Evolutionary conservation across 2,329 filamentous ascomycete species (phyloP), one percentile per base, ranked within the genome.

Genomic region (Xylaria sp.): DNA sequence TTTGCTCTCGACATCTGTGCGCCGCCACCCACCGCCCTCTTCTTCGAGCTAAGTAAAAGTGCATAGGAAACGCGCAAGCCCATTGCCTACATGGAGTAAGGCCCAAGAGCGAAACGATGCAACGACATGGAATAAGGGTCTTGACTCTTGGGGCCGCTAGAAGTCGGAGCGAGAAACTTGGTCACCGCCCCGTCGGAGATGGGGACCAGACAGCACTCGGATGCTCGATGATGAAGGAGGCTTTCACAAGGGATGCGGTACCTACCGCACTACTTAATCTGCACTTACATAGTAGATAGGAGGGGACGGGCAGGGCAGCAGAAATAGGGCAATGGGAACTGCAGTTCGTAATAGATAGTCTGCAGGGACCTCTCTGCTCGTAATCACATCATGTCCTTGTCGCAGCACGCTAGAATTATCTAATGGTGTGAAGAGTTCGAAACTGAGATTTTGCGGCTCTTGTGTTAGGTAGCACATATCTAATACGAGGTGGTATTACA

Each of bases 401-500:
- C 9, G 21, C 19, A 48, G 42, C 34, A 39, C 88, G 59, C 48
- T 47, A 17, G n/a, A 47, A 47, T 47, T 47, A 19, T 39, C 8
- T 45, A 17, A 21, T 19, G 21, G 19, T 47, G 39, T 47, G 39
- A 42, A 53, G 58, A n/a, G 34, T 27, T 24, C 48, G n/a, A 32
- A 21, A 51, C 12, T 11, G 19, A 34, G 51, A 45, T 47, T 47
- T 47, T 47, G 42, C 42, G 42, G 42, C 42, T 47, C 42, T 47
- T 47, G 17, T 36, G 7, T 36, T 36, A 7, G 34, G 34, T 8
- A 36, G 34, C 6, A 36, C 7, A 8, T 7, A 36, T 7, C 7
- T 36, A 36, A 36, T 36, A 36, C 34, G 34, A 36, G 34, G 34
- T 36, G 6, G 34, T 11, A 36, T 36, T 36, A 7, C 11, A 27